Percentiles rank a stretch among this genome's conserved stretches.
These are phyloP conservation scores for Psilocybe tampanensis DNA, from an alignment of 768 basidiomycete species.

Conservation along the genomic window DNA sequence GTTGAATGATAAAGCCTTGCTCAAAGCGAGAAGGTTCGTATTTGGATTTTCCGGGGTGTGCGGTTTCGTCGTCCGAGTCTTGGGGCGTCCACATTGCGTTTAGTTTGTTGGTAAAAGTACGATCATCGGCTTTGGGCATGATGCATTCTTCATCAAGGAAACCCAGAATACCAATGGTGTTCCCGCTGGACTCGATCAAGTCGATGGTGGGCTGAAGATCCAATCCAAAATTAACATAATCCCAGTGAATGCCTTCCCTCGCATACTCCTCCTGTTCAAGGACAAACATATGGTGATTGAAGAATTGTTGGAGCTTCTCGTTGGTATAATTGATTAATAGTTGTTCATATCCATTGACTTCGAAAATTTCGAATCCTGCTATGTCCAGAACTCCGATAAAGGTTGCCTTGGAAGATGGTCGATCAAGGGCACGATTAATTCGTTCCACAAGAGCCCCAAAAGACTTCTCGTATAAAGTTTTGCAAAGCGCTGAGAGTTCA, in stretches of 20 bases:
- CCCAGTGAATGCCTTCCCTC: slow-evolving; percentile 96
- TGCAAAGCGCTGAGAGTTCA: slow-evolving; percentile 89
- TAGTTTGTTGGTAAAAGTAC: slow-evolving; percentile 93
- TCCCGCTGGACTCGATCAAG: slow-evolving; percentile 87
- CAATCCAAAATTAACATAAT: slow-evolving; percentile 96
- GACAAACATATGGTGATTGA: slow-evolving; percentile 99
- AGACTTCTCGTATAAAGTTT: slow-evolving; percentile 96
- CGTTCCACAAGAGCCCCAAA: slow-evolving; percentile 94
- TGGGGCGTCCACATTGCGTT: slow-evolving; percentile 71
- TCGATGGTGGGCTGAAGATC: slow-evolving; percentile 99
- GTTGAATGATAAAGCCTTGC: slow-evolving; percentile 92
- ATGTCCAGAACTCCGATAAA: slow-evolving; percentile 99
- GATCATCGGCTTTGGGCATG: slow-evolving; percentile 98
- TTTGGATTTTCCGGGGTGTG: slow-evolving; percentile 79
- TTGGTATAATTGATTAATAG: slow-evolving; percentile 99
- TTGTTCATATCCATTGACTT: slow-evolving; percentile 94
- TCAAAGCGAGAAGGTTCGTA: slow-evolving; percentile 88
- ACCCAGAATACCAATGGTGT: slow-evolving; percentile 85
- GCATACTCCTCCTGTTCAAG: slow-evolving; percentile 99
- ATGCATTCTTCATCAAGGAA: slow-evolving; percentile 98
- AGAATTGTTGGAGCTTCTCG: slow-evolving; percentile 97
- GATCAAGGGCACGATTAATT: slow-evolving; percentile 92
- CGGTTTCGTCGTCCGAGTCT: slow-evolving; percentile 52
- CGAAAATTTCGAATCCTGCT: slow-evolving; percentile 98
- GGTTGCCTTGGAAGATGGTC: slow-evolving; percentile 87